These are phyloP conservation scores for Neurospora pannonica DNA, from an alignment of 495 filamentous ascomycete genomes.

Conservation along the genomic window DNA sequence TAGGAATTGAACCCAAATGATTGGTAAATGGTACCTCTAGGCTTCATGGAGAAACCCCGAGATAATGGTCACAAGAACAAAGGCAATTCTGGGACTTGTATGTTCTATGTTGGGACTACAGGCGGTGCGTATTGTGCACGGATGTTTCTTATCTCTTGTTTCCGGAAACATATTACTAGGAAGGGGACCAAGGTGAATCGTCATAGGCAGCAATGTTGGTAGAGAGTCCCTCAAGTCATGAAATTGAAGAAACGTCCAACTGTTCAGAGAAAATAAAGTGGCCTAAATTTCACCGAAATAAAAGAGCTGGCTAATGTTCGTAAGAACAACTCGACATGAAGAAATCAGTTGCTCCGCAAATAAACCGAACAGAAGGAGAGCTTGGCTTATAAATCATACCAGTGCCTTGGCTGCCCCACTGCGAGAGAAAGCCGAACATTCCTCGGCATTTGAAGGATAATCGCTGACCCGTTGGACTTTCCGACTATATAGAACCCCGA, in stretches of 20 bases:
- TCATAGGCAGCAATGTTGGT: not conserved
- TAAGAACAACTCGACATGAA: not conserved
- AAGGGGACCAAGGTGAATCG: not conserved
- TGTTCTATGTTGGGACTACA: too few relatives aligned
- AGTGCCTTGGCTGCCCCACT: not conserved
- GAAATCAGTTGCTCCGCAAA: not conserved
- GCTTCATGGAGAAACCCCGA: not conserved
- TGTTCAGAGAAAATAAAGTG: not conserved
- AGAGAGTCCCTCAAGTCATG: not conserved
- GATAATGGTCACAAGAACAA: not conserved
- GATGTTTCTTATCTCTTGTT: not conserved
- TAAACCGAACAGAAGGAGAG: not conserved
- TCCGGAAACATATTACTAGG: not conserved
- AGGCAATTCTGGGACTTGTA: not conserved
- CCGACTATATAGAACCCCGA: not conserved
- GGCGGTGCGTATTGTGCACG: too few relatives aligned
- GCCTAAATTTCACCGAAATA: not conserved
- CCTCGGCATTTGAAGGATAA: not conserved
- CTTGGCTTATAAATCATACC: not conserved
- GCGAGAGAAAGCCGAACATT: not conserved
- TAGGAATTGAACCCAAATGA: not conserved
- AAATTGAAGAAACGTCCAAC: not conserved
- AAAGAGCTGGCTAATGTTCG: not conserved
- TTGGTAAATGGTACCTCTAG: not conserved
- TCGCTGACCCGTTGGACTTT: not conserved